Conservation (phyloP, 2,329 filamentous ascomycete species). For the Zymoseptoria ardabiliae region DNA sequence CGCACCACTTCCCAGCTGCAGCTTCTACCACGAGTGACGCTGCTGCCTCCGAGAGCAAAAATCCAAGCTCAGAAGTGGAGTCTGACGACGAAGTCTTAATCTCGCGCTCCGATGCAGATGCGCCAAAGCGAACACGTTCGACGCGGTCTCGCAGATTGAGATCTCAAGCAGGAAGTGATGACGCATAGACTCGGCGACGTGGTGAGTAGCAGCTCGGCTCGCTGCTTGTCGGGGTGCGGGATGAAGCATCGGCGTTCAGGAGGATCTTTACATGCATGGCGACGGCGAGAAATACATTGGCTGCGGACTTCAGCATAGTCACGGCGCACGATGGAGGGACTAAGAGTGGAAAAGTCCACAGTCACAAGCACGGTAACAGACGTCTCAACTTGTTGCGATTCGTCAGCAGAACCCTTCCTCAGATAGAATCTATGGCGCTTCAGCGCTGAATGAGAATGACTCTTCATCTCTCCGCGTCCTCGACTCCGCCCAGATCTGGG, state of each 20-base stretch:
- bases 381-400: too few relatives aligned
- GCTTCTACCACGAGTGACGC: not conserved
- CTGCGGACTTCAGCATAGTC: not conserved
- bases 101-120: slow-evolving; percentile 5
- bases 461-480: too few relatives aligned
- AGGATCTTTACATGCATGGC: not conserved
- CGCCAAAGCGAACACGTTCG: not conserved
- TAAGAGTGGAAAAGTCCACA: too few relatives aligned
- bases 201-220: too few relatives aligned
- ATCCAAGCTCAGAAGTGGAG: not conserved
- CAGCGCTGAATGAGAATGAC: too few relatives aligned
- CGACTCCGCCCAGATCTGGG: too few relatives aligned
- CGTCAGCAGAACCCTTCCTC: too few relatives aligned
- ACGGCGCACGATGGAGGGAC: too few relatives aligned
- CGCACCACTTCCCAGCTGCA: slow-evolving; percentile 1
- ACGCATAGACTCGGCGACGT: not conserved
- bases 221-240: too few relatives aligned
- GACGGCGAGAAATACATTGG: not conserved
- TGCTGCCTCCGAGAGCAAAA: not conserved
- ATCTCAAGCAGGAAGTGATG: not conserved
- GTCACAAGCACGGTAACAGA: too few relatives aligned
- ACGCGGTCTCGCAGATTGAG: not conserved
- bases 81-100: slow-evolving; percentile 6
- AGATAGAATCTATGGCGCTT: too few relatives aligned
- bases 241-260: not conserved